Evolutionary conservation across 1,284 basidiomycete genomes (phyloP).

Genomic region (Boletellus deceptivus): DNA sequence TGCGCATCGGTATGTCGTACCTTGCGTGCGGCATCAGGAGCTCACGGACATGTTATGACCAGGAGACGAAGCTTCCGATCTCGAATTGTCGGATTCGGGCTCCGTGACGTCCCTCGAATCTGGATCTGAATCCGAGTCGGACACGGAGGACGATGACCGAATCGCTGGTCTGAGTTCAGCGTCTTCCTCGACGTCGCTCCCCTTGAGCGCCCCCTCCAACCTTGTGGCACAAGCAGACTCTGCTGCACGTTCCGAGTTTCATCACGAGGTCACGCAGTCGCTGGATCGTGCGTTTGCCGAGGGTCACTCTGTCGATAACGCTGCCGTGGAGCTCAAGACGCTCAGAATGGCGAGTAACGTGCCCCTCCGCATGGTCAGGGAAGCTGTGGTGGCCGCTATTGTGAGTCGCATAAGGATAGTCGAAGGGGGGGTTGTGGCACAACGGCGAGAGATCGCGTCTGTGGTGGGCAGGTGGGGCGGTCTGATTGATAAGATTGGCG

Average conservation of each 20-base stretch:
- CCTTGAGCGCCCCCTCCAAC: constrained; percentile 35
- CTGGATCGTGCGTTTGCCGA: constrained; percentile 90
- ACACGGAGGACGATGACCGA: constrained; percentile 31
- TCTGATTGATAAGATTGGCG: constrained; percentile 72
- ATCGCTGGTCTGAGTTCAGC: constrained; percentile 37
- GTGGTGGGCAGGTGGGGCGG: constrained; percentile 69
- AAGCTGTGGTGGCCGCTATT: constrained; percentile 73
- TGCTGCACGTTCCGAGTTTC: constrained; percentile 71
- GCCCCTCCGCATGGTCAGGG: constrained; percentile 71
- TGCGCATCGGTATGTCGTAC: constrained; percentile 58
- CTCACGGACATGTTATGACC: constrained; percentile 3
- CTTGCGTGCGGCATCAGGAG: not conserved
- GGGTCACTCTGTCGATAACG: constrained; percentile 87
- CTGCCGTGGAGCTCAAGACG: constrained; percentile 90
- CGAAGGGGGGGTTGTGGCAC: constrained; percentile 48
- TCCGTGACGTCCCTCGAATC: constrained; percentile 45
- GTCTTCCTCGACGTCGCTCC: constrained; percentile 42
- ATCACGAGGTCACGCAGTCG: constrained; percentile 73
- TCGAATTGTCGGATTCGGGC: constrained; percentile 56
- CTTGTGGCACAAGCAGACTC: constrained; percentile 38
- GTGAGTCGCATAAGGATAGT: constrained; percentile 65
- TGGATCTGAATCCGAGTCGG: constrained; percentile 32
- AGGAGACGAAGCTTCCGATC: constrained; percentile 64
- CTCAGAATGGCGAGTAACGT: constrained; percentile 94
- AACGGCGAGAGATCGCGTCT: constrained; percentile 59